phyloP scores from a whole-genome alignment of 2,329 filamentous ascomycete species.

The Rosellinia necatrix region DNA sequence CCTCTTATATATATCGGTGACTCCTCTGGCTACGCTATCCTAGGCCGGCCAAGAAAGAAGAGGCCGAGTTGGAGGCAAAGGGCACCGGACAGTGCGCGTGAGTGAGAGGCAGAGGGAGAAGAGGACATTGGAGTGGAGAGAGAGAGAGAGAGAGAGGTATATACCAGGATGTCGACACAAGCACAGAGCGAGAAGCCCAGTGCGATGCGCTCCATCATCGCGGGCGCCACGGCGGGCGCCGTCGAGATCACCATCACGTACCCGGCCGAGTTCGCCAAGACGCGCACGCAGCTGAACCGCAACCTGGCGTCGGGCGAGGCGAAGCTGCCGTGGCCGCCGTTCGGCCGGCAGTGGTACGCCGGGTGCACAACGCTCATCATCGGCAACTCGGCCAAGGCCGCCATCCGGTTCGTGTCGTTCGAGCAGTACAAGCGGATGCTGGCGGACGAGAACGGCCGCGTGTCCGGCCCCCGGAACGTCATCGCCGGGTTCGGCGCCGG shows the following conservation, averaged over 20 bases:
- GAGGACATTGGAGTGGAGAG: not conserved
- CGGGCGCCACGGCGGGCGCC: conserved; percentile 90
- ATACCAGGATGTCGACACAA: conserved; percentile 25
- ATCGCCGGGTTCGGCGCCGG: conserved; percentile 93
- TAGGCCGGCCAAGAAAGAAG: not conserved
- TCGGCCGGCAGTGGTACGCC: conserved; percentile 94
- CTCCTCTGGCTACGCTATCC: too few species aligned
- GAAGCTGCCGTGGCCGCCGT: conserved; percentile 94
- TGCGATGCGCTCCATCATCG: conserved; percentile 84
- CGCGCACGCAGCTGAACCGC: conserved; percentile 88
- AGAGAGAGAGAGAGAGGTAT: not conserved
- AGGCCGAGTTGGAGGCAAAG: too few species aligned
- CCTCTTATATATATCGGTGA: too few species aligned
- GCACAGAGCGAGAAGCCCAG: conserved; percentile 63
- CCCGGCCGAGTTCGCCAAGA: conserved; percentile 90
- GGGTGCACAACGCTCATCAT: conserved; percentile 97
- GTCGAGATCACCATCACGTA: conserved; percentile 91
- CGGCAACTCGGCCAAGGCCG: conserved; percentile 94
- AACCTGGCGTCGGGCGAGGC: conserved; percentile 81
- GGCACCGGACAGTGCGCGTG: too few species aligned
- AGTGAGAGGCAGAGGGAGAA: too few species aligned
- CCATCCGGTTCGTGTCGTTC: conserved; percentile 94
- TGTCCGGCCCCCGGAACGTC: conserved; percentile 88
- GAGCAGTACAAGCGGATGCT: conserved; percentile 89
- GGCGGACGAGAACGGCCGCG: conserved; percentile 81